Percentiles rank a stretch among this genome's conserved stretches.
Evolutionary conservation across 257 asterid species (phyloP).

Genomic region (Avicennia marina): DNA sequence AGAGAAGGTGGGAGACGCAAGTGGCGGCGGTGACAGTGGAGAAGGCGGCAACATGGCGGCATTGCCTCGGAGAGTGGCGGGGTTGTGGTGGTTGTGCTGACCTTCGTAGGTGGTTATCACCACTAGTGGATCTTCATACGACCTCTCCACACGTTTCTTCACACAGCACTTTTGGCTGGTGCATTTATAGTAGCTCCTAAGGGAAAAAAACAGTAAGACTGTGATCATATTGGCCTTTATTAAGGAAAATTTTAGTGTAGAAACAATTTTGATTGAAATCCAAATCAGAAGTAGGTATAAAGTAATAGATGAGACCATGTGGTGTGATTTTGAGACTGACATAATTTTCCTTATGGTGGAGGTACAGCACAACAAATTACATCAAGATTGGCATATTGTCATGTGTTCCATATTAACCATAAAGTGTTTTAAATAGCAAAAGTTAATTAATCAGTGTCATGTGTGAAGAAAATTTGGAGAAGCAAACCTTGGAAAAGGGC

Average conservation of each 20-base stretch:
- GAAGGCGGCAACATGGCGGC: conserved; percentile 41
- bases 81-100: conserved; percentile 75
- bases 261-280: background rate
- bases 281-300: too few relatives aligned
- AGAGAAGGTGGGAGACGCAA: conserved; percentile 21
- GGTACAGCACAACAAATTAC: too few relatives aligned
- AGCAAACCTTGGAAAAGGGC: conserved; percentile 68
- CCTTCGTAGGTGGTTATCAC: conserved; percentile 89
- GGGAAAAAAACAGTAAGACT: background rate
- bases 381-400: too few relatives aligned
- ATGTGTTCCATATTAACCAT: too few relatives aligned
- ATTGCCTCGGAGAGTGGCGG: conserved; percentile 55
- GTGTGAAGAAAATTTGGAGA: too few relatives aligned
- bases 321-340: too few relatives aligned
- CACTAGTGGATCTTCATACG: conserved; percentile 55
- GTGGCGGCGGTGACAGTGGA: conserved; percentile 20
- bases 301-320: too few relatives aligned
- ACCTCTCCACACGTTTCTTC: conserved; percentile 81
- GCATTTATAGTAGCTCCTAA: conserved; percentile 80
- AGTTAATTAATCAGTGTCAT: too few relatives aligned
- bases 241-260: background rate
- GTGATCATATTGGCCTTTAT: background rate
- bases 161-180: conserved; percentile 62
- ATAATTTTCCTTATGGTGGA: too few relatives aligned
- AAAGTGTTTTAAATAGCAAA: too few relatives aligned